These are phyloP conservation scores for Nakaseomyces nivariensis DNA, from an alignment of 1,139 yeast species.

Conservation along the genomic window DNA sequence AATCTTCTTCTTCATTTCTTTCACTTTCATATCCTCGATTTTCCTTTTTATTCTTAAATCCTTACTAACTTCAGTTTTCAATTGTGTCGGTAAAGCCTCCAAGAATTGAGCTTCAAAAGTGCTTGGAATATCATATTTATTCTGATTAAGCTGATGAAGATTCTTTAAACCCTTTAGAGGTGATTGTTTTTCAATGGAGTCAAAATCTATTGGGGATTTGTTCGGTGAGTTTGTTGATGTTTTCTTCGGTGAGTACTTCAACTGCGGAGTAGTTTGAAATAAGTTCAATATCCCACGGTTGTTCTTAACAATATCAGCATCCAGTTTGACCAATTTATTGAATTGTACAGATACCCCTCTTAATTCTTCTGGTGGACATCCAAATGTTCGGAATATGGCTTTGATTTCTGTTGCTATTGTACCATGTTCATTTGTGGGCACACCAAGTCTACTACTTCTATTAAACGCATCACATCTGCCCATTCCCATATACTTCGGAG, in stretches of 20 bases:
- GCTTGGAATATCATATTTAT: conserved; percentile 6
- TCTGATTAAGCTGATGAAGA: neutral
- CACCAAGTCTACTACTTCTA: conserved; percentile 52
- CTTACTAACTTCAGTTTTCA: conserved; percentile 24
- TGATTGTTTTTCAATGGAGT: neutral
- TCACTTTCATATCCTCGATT: conserved; percentile 25
- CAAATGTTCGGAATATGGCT: conserved; percentile 44
- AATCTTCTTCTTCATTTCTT: conserved; percentile 16
- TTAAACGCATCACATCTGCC: conserved; percentile 64
- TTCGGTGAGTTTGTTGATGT: conserved; percentile 3
- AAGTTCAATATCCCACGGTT: conserved; percentile 6
- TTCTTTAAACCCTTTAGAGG: neutral
- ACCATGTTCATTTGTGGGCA: conserved; percentile 54
- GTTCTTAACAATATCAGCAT: conserved; percentile 11
- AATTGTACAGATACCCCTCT: conserved; percentile 73
- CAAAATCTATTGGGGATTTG: neutral
- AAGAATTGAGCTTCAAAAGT: conserved; percentile 21
- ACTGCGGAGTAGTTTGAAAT: neutral
- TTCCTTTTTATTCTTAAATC: conserved; percentile 30
- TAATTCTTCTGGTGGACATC: conserved; percentile 55
- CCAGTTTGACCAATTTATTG: conserved; percentile 35
- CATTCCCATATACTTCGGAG: conserved; percentile 76
- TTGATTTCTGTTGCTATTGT: conserved; percentile 52
- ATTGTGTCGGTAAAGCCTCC: conserved; percentile 23
- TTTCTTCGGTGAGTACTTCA: neutral